These are phyloP conservation scores for Heteromeles arbutifolia DNA, from an alignment of 306 rosid genomes.

Conservation along the genomic window DNA sequence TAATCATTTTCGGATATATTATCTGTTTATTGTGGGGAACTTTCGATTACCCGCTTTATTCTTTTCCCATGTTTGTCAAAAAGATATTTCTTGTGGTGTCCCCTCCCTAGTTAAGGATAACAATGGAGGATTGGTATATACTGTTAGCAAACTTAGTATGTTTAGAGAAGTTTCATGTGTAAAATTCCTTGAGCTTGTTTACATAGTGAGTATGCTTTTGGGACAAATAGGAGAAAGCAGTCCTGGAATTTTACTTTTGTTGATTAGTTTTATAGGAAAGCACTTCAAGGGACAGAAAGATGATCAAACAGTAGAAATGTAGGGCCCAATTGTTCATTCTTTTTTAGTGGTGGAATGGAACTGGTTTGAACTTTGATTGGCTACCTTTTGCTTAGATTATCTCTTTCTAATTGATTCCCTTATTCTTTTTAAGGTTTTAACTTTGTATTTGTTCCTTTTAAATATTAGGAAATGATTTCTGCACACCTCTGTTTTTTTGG, in stretches of 20 bases:
- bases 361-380: not conserved
- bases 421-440: not conserved
- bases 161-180: not conserved
- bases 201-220: constrained; percentile 17
- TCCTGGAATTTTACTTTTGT: constrained; percentile 7
- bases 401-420: not conserved
- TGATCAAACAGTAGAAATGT: not conserved
- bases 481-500: no score
- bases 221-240: constrained; percentile 4
- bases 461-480: no score
- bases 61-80: constrained; percentile 28
- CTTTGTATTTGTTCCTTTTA: not conserved
- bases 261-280: constrained; percentile 12
- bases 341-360: constrained; percentile 5
- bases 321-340: not conserved
- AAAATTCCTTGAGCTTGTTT: not conserved
- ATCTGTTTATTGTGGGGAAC: constrained; percentile 10
- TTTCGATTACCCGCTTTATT: constrained; percentile 23
- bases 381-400: constrained; percentile 1
- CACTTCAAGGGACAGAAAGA: constrained; percentile 23
- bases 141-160: not conserved
- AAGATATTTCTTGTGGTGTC: constrained; percentile 13
- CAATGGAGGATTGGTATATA: constrained; percentile 18
- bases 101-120: constrained; percentile 5
- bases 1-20: constrained; percentile 5